These are phyloP conservation scores for Striga hermonthica DNA, from an alignment of 305 asterid genomes.

Conservation along the genomic window DNA sequence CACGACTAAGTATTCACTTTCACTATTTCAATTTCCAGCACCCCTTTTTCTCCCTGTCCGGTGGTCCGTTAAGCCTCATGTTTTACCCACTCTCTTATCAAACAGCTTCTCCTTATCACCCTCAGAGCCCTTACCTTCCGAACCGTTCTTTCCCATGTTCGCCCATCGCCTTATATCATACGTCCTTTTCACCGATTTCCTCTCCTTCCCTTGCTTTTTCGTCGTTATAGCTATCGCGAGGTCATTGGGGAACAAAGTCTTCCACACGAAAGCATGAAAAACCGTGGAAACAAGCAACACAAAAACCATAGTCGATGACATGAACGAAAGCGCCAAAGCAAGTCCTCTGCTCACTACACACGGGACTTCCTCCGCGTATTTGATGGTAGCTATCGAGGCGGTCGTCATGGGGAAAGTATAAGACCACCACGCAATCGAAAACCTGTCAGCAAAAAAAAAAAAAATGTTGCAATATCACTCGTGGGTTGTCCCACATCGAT, in stretches of 20 bases:
- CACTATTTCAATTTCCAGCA: too few relatives aligned
- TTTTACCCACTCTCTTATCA: too few relatives aligned
- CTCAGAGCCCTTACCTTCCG: constrained; percentile 42
- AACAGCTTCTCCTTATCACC: background rate
- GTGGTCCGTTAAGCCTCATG: too few relatives aligned
- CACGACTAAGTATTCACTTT: too few relatives aligned
- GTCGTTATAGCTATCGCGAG: constrained; percentile 61
- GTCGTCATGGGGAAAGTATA: constrained; percentile 96
- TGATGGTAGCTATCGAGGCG: constrained; percentile 81
- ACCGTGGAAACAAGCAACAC: constrained; percentile 66
- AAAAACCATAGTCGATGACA: constrained; percentile 80
- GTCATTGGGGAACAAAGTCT: constrained; percentile 80
- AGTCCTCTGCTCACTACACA: constrained; percentile 50
- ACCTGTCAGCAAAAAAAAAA: constrained; percentile 40
- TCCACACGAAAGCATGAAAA: constrained; percentile 79
- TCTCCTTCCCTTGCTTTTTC: constrained; percentile 48
- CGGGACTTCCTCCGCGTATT: constrained; percentile 78
- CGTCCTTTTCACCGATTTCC: constrained; percentile 50
- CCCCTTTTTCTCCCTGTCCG: too few relatives aligned
- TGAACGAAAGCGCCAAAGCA: constrained; percentile 62
- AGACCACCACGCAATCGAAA: constrained; percentile 98
- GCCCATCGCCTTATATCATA: constrained; percentile 63
- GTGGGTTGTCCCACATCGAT: background rate
- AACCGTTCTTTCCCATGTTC: constrained; percentile 42
- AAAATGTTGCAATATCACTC: background rate